Evolutionary conservation across 768 basidiomycete genomes (phyloP).

Genomic region (Austroboletus festivus): DNA sequence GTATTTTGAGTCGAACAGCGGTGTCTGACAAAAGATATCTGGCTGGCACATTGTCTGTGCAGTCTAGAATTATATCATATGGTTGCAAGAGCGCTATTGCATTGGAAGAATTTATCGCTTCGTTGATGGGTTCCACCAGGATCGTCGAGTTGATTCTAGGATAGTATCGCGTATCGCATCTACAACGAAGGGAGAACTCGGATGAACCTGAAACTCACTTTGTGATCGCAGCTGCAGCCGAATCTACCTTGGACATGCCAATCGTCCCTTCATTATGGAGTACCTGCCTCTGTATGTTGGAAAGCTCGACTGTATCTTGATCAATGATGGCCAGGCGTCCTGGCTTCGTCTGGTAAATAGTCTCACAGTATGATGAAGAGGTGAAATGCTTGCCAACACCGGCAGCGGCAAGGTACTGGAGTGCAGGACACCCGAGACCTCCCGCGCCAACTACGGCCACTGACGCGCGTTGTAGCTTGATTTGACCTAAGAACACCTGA

Average conservation of each 20-base stretch:
- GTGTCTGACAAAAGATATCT: conserved; percentile 92
- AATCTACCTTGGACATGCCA: conserved; percentile 77
- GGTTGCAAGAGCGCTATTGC: conserved; percentile 56
- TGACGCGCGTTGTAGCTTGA: conserved; percentile 71
- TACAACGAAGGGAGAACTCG: not conserved
- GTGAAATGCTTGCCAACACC: conserved; percentile 73
- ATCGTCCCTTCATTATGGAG: conserved; percentile 72
- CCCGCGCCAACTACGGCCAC: conserved; percentile 93
- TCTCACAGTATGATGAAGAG: not conserved
- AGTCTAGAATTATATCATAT: conserved; percentile 85
- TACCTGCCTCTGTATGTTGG: conserved; percentile 93
- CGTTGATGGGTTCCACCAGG: conserved; percentile 50
- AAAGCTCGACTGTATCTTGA: conserved; percentile 81
- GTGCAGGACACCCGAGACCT: conserved; percentile 91
- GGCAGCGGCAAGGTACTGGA: conserved; percentile 90
- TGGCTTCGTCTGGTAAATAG: conserved; percentile 30
- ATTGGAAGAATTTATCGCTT: conserved; percentile 58
- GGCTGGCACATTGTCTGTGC: conserved; percentile 90
- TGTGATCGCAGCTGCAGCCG: conserved; percentile 68
- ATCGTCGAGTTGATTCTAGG: conserved; percentile 73
- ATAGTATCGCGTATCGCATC: not conserved
- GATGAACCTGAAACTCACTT: conserved; percentile 41
- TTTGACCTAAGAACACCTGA: conserved; percentile 57
- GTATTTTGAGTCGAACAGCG: conserved; percentile 68
- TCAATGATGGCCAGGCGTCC: conserved; percentile 86